Conservation (phyloP, 2,329 filamentous ascomycete genomes). For the Teratosphaeria viscida region DNA sequence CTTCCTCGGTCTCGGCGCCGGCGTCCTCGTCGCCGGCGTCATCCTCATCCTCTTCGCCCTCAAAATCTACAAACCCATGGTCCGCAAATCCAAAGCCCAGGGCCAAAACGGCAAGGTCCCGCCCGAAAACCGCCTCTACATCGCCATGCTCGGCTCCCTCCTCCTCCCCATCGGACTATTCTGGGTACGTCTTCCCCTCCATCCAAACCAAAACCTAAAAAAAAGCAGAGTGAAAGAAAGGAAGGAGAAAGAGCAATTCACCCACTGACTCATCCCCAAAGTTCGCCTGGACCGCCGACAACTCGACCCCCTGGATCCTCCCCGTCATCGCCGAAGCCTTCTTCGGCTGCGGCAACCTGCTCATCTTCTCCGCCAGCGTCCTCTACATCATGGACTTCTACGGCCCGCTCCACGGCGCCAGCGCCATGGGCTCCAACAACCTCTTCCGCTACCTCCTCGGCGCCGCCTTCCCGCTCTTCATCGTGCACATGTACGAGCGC, state of each 20-base stretch:
- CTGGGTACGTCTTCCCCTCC: conserved; percentile 14
- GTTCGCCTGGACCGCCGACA: conserved; percentile 30
- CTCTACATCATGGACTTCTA: conserved; percentile 49
- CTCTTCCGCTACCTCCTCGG: conserved; percentile 46
- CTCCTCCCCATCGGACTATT: conserved; percentile 17
- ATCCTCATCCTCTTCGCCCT: conserved; percentile 31
- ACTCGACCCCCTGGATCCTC: conserved; percentile 29
- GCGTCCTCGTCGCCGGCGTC: conserved; percentile 47
- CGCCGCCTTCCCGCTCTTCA: conserved; percentile 51
- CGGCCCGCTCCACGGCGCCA: conserved; percentile 45
- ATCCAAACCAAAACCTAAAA: not conserved
- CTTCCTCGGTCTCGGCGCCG: conserved; percentile 61
- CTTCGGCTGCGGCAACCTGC: conserved; percentile 21
- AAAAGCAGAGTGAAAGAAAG: not conserved
- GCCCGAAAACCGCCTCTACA: conserved; percentile 27
- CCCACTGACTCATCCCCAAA: conserved; percentile 19
- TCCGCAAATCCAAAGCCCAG: conserved; percentile 16
- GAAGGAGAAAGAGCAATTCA: too few relatives aligned
- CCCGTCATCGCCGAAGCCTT: conserved; percentile 26
- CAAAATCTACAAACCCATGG: conserved; percentile 20
- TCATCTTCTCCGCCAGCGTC: conserved; percentile 23
- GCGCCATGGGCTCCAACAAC: conserved; percentile 49
- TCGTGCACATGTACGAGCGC: conserved; percentile 34
- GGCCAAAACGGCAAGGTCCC: conserved; percentile 17
- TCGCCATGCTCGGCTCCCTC: conserved; percentile 25